Base-by-base conservation (phyloP, 2,329 filamentous ascomycete genomes). In the Tolypocladium sp. region DNA sequence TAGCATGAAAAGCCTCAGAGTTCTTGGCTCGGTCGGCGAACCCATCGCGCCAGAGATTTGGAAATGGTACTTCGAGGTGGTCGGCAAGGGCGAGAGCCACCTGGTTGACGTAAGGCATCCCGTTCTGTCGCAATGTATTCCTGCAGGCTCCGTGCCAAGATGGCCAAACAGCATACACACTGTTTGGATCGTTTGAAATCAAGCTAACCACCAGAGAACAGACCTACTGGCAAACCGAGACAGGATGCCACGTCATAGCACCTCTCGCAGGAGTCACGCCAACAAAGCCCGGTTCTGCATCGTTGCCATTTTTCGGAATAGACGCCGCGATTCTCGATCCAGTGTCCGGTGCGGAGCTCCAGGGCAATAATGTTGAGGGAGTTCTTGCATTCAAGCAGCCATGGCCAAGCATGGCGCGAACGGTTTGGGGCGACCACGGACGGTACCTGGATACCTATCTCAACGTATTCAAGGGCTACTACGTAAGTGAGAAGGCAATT, bases 181-280 rank as follows among this genome's bases (percentile, higher is more conserved):
- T 30, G 27, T 30, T 30, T 30, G 27, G 27, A 3, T 30, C 27
- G n/a, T 30, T 30, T 30, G 27, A 5, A 2, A 3, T 30, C 27
- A 30, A 30, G 27, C 27, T 55, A 7, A 42, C 13, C 6, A n/a
- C 12, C 30, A 3, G 20, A 13, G 1, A 52, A 25, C 71, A 96
- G 91, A 99, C 94, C 58, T 99, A 99, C 83, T 99, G 94, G 94
- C 94, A 99, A 85, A 99, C 94, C 57, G 94, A 99, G 80, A 99
- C 94, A 2, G 94, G 94, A 59, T 97, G 91, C 63, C 87, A 99
- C 76, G 92, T 96, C 69, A 97, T 99, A 73, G 91, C 92, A 6
- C 94, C 94, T 25, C 81, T 99, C 60, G 92, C 89, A 56, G 94
- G 94, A 71, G 84, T 97, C 40, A 97, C 93, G 0, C 92, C 93